A percentile compares a stretch with the other conserved stretches of the same genome.
phyloP scores from a whole-genome alignment of 176 grass and related monocot genomes.

The Zizania latifolia region DNA sequence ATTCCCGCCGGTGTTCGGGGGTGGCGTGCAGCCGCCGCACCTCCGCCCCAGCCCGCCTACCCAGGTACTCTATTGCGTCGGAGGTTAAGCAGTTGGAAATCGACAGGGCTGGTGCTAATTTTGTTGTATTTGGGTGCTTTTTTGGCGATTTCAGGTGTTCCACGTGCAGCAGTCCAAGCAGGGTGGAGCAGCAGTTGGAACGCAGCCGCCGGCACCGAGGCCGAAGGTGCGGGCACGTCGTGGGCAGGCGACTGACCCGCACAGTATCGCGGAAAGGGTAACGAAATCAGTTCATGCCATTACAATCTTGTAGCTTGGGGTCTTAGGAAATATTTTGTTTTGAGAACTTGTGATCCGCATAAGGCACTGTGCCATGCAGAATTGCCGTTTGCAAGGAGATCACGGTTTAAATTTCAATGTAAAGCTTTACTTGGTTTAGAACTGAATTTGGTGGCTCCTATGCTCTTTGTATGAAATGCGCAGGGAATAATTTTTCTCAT shows the following conservation, averaged over 20 bases:
- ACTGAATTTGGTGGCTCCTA: not conserved
- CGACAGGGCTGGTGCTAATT: not conserved
- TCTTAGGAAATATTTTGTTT: not conserved
- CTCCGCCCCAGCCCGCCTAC: constrained; percentile 68
- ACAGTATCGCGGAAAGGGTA: constrained; percentile 97
- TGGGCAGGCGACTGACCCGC: constrained; percentile 89
- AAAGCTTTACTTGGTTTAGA: not conserved
- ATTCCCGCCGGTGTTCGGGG: constrained; percentile 69
- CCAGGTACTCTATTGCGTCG: constrained; percentile 36
- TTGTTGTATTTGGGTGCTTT: not conserved
- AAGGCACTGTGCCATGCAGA: not conserved
- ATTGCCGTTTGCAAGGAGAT: not conserved
- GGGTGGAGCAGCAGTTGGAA: constrained; percentile 25
- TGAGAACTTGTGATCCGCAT: not conserved
- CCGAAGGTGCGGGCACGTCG: constrained; percentile 91
- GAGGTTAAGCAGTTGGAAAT: not conserved
- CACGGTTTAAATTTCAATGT: not conserved
- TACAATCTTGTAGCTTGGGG: not conserved
- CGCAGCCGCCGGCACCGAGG: constrained; percentile 68
- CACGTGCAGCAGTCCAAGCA: constrained; percentile 65
- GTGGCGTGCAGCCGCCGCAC: constrained; percentile 63
- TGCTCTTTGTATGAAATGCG: not conserved
- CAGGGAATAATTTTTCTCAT: not conserved
- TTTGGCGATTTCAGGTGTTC: constrained; percentile 53
- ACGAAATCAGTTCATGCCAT: not conserved